phyloP scores from a whole-genome alignment of 2,329 filamentous ascomycete genomes.

The Fusarium coffeatum region DNA sequence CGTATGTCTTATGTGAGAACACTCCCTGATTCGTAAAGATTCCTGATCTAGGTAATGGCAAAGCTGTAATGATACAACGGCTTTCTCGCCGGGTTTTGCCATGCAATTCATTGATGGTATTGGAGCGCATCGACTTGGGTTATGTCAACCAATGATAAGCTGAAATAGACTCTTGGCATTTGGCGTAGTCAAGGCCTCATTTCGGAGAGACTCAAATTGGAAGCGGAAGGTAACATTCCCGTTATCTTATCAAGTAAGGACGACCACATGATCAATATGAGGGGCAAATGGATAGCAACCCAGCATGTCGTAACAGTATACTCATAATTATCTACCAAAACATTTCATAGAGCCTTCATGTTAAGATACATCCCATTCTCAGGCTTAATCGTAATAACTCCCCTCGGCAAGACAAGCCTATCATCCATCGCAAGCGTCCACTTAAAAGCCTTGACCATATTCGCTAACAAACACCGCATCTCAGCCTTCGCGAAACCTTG shows the following conservation, averaged over 20 bases:
- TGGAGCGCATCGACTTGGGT: neutral
- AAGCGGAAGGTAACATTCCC: slow-evolving; percentile 1
- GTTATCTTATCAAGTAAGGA: neutral
- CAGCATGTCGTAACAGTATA: too few species aligned
- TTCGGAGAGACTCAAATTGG: neutral
- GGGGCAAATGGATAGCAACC: neutral
- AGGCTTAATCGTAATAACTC: slow-evolving; percentile 74
- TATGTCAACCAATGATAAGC: neutral
- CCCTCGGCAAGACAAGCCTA: slow-evolving; percentile 67
- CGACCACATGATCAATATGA: neutral
- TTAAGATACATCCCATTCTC: slow-evolving; percentile 72
- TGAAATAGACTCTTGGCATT: neutral
- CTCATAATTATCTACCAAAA: neutral
- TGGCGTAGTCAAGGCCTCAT: neutral
- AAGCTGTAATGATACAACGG: neutral
- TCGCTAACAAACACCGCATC: slow-evolving; percentile 77
- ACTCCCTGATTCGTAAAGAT: neutral
- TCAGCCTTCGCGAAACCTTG: slow-evolving; percentile 78
- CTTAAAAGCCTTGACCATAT: slow-evolving; percentile 72
- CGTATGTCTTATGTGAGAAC: neutral
- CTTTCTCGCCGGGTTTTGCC: neutral
- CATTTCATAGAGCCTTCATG: slow-evolving; percentile 6
- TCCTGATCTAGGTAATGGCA: too few species aligned
- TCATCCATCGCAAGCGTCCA: slow-evolving; percentile 68
- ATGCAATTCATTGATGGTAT: neutral